phyloP scores from a whole-genome alignment of 768 basidiomycete genomes.

The Podaxis sp. region DNA sequence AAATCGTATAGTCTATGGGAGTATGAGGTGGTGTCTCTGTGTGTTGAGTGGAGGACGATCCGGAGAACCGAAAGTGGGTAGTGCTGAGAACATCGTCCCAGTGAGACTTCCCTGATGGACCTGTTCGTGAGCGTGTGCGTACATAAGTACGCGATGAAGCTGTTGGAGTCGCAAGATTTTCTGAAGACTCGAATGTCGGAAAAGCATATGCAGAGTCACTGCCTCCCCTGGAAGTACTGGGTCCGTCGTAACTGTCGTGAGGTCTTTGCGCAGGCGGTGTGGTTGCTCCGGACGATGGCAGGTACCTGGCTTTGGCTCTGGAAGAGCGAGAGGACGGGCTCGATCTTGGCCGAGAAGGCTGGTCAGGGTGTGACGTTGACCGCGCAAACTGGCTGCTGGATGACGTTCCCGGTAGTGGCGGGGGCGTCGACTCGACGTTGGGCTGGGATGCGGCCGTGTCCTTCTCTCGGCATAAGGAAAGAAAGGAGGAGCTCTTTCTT shows the following conservation, averaged over 20 bases:
- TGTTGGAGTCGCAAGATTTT: constrained; percentile 22
- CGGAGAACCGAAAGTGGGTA: constrained; percentile 58
- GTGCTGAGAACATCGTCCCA: constrained; percentile 40
- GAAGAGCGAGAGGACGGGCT: neutral
- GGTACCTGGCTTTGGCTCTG: neutral
- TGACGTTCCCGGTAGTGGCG: constrained; percentile 5
- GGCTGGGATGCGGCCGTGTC: constrained; percentile 22
- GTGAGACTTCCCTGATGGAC: constrained; percentile 45
- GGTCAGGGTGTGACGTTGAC: neutral
- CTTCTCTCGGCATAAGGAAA: constrained; percentile 51
- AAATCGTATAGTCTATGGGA: constrained; percentile 44
- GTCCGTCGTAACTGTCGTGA: neutral
- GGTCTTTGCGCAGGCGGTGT: neutral
- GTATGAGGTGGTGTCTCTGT: constrained; percentile 72
- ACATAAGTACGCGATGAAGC: constrained; percentile 27
- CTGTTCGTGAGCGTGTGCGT: constrained; percentile 53
- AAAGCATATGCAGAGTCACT: constrained; percentile 34
- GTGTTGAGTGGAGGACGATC: constrained; percentile 62
- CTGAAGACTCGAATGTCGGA: constrained; percentile 32
- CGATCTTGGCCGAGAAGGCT: neutral
- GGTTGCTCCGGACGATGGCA: neutral
- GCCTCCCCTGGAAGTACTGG: neutral
- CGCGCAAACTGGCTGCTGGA: neutral
- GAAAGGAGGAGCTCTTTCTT: constrained; percentile 52
- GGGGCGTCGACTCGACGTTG: constrained; percentile 13